Percentiles rank a stretch among this genome's conserved stretches.
These are phyloP conservation scores for Scedosporium minutisporum DNA, from an alignment of 2,329 filamentous ascomycete genomes.

Conservation along the genomic window DNA sequence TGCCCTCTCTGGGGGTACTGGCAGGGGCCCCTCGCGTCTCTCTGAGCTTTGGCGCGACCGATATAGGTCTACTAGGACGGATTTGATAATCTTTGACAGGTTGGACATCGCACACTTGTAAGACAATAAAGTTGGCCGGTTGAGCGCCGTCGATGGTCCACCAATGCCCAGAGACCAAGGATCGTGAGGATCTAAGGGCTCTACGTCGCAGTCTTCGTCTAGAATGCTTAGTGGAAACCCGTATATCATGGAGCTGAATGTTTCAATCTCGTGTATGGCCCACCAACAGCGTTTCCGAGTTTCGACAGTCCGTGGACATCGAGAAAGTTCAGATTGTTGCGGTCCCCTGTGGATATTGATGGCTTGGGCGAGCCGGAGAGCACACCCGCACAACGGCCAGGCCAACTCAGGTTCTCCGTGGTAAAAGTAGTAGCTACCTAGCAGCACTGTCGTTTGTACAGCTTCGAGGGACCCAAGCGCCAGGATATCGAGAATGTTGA, in stretches of 20 bases:
- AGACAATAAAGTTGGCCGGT: conserved; percentile 8
- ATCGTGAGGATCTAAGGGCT: conserved; percentile 17
- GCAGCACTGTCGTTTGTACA: conserved; percentile 12
- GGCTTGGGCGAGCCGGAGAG: conserved; percentile 23
- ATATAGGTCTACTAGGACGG: conserved; percentile 11
- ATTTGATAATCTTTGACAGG: conserved; percentile 12
- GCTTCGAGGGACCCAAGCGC: too few relatives aligned
- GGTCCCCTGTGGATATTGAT: conserved; percentile 19
- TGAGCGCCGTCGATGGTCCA: neutral
- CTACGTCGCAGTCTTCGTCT: conserved; percentile 22
- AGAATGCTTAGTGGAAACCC: conserved; percentile 23
- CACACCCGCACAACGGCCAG: conserved; percentile 28
- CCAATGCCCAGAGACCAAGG: conserved; percentile 8
- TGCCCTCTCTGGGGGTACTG: neutral
- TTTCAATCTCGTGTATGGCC: conserved; percentile 30
- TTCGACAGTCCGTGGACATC: conserved; percentile 11
- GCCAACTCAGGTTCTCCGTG: conserved; percentile 24
- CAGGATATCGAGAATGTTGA: too few relatives aligned
- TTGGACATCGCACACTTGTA: conserved; percentile 15
- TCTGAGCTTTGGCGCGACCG: conserved; percentile 1
- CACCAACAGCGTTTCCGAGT: conserved; percentile 27
- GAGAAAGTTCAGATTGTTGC: neutral
- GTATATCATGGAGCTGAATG: conserved; percentile 28
- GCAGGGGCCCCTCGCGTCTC: neutral
- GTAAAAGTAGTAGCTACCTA: conserved; percentile 27